These are phyloP conservation scores for Penicillium fuscoglaucum DNA, from an alignment of 2,329 filamentous ascomycete species.

Conservation along the genomic window DNA sequence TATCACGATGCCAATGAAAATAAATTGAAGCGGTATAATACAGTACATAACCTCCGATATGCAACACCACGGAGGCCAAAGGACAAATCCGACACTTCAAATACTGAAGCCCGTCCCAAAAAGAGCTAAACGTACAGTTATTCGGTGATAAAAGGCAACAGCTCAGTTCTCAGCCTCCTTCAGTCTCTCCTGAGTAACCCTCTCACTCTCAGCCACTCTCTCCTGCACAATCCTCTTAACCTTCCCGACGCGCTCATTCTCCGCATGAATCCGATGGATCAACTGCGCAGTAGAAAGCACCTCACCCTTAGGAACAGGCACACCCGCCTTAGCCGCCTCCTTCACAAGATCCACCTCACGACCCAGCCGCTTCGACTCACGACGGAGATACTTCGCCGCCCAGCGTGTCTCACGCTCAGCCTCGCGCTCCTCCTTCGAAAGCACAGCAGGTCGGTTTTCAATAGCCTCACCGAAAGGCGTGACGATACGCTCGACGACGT, in stretches of 20 bases:
- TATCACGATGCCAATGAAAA: conserved; percentile 4
- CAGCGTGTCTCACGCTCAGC: conserved; percentile 32
- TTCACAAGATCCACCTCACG: conserved; percentile 18
- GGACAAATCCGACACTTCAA: not conserved
- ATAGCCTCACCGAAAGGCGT: conserved; percentile 42
- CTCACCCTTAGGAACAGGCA: conserved; percentile 7
- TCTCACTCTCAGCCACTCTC: conserved; percentile 16
- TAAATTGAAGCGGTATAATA: conserved; percentile 24
- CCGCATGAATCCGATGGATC: conserved; percentile 27
- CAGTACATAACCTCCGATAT: conserved; percentile 26
- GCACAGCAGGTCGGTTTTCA: conserved; percentile 38
- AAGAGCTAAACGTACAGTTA: not conserved
- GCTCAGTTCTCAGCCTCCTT: not conserved
- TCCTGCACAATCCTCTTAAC: conserved; percentile 29
- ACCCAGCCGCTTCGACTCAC: conserved; percentile 30
- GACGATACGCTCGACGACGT: conserved; percentile 47
- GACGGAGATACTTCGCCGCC: conserved; percentile 34
- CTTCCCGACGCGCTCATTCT: conserved; percentile 25
- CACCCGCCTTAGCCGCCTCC: conserved; percentile 29
- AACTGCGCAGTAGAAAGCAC: conserved; percentile 23
- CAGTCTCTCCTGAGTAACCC: not conserved
- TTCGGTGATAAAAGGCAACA: not conserved
- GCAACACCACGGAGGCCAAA: conserved; percentile 14
- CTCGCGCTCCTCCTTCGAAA: conserved; percentile 39
- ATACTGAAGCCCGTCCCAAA: conserved; percentile 1